These are phyloP conservation scores for Mortierella sp. DNA, from an alignment of 371 early-diverging fungal species.

Conservation along the genomic window DNA sequence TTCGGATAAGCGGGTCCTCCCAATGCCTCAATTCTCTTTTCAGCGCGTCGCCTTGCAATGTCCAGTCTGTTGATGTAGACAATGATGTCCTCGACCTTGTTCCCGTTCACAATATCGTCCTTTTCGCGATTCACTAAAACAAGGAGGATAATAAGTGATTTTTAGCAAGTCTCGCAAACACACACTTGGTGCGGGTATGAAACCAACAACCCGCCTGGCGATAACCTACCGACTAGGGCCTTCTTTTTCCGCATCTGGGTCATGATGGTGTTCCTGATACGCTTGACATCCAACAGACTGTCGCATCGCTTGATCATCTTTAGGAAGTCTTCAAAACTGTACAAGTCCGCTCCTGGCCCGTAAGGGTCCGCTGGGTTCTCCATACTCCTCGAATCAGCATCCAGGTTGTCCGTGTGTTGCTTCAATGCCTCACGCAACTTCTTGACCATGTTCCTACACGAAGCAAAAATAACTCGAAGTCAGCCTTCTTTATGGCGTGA, in stretches of 20 bases:
- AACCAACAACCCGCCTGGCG: not conserved
- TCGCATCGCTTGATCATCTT: slow-evolving; percentile 79
- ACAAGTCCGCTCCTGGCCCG: slow-evolving; percentile 60
- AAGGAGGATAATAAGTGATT: slow-evolving; percentile 11
- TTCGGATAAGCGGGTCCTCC: slow-evolving; percentile 66
- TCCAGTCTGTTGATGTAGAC: slow-evolving; percentile 81
- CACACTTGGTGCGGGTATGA: too few species aligned
- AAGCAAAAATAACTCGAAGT: not conserved
- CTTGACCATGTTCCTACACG: slow-evolving; percentile 72
- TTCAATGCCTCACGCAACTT: slow-evolving; percentile 81
- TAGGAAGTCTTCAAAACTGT: slow-evolving; percentile 83
- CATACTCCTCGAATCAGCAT: slow-evolving; percentile 32
- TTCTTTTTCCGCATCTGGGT: slow-evolving; percentile 83
- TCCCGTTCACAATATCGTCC: slow-evolving; percentile 85
- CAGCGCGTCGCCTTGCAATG: slow-evolving; percentile 80
- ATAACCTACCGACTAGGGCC: slow-evolving; percentile 61
- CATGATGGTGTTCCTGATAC: slow-evolving; percentile 78
- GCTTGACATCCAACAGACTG: slow-evolving; percentile 73
- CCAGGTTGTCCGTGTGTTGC: slow-evolving; percentile 70
- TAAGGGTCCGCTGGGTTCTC: slow-evolving; percentile 32
- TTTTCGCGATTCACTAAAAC: slow-evolving; percentile 71
- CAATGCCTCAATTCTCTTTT: slow-evolving; percentile 78
- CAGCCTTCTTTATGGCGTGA: not conserved
- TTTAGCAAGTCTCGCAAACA: not conserved
- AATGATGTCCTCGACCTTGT: slow-evolving; percentile 81